A percentile compares a stretch with the other conserved stretches of the same genome.
Evolutionary conservation across 1,139 yeast species (phyloP).

Genomic region (Scheffersomyces titani): DNA sequence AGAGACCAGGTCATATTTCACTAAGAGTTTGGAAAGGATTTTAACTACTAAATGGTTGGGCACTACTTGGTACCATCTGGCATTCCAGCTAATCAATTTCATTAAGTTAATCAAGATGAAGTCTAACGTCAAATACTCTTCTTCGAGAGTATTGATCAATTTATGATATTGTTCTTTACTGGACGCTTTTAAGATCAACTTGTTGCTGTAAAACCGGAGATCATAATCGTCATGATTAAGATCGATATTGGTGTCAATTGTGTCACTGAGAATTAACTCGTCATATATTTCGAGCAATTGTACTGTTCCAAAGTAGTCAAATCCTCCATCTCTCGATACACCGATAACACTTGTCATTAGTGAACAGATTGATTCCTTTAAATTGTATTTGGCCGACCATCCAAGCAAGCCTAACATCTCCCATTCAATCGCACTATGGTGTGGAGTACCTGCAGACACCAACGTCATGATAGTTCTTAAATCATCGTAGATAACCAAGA

Average conservation of each 20-base stretch:
- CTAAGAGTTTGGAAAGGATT: conserved; percentile 30
- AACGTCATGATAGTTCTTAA: conserved; percentile 32
- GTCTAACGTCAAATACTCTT: conserved; percentile 35
- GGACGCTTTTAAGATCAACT: conserved; percentile 32
- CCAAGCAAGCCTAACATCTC: conserved; percentile 43
- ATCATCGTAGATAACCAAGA: conserved; percentile 40
- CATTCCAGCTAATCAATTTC: conserved; percentile 40
- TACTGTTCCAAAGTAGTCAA: conserved; percentile 41
- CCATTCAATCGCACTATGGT: conserved; percentile 48
- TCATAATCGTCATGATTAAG: conserved; percentile 31
- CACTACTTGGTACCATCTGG: conserved; percentile 44
- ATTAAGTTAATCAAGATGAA: conserved; percentile 35
- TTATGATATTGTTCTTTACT: conserved; percentile 21
- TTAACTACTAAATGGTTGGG: conserved; percentile 34
- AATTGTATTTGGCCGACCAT: conserved; percentile 42
- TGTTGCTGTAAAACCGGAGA: conserved; percentile 31
- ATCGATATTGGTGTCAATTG: conserved; percentile 32
- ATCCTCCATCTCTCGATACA: conserved; percentile 30
- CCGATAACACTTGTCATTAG: conserved; percentile 44
- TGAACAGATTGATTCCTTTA: conserved; percentile 40
- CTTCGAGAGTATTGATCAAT: conserved; percentile 26
- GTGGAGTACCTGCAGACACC: conserved; percentile 23
- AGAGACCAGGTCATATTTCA: conserved; percentile 33
- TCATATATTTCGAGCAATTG: conserved; percentile 42
- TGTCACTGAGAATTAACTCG: conserved; percentile 41